Percentiles rank a stretch among this genome's conserved stretches.
Conservation (phyloP, 768 basidiomycete genomes). For the Dictyophora rubrovolvata region DNA sequence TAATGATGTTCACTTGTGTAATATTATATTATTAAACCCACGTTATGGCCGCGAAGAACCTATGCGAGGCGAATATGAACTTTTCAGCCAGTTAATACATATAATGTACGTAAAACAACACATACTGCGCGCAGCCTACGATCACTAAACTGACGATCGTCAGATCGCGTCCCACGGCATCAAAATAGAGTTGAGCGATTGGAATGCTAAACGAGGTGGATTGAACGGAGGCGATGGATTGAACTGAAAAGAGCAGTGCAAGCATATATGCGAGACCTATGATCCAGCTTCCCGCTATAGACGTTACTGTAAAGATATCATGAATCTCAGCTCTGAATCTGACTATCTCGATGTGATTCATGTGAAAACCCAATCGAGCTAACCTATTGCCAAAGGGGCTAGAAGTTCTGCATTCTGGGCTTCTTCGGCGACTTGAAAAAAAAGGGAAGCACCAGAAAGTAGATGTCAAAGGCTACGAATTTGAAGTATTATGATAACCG, state of each 20-base stretch:
- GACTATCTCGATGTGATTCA: too few species aligned
- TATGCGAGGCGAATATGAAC: background rate
- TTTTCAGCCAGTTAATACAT: background rate
- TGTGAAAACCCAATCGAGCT: slow-evolving; percentile 15
- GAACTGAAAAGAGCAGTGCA: slow-evolving; percentile 47
- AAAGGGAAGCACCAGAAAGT: background rate
- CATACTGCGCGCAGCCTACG: slow-evolving; percentile 35
- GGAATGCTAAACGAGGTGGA: slow-evolving; percentile 44
- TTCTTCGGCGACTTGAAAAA: slow-evolving; percentile 38
- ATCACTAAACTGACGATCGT: slow-evolving; percentile 43
- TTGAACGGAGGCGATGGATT: slow-evolving; percentile 40
- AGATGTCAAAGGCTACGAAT: background rate
- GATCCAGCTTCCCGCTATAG: slow-evolving; percentile 44
- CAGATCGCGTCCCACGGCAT: slow-evolving; percentile 38
- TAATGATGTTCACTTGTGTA: too few species aligned
- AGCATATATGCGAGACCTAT: slow-evolving; percentile 50
- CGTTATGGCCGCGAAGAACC: slow-evolving; percentile 41
- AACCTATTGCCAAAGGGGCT: slow-evolving; percentile 46
- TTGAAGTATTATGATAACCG: background rate
- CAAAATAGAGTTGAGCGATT: slow-evolving; percentile 47
- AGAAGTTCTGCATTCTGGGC: slow-evolving; percentile 44
- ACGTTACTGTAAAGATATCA: background rate
- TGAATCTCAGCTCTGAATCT: too few species aligned
- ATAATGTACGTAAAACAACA: background rate
- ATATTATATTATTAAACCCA: background rate